phyloP scores from a whole-genome alignment of 495 filamentous ascomycete genomes.

The Chlorociboria aeruginascens region DNA sequence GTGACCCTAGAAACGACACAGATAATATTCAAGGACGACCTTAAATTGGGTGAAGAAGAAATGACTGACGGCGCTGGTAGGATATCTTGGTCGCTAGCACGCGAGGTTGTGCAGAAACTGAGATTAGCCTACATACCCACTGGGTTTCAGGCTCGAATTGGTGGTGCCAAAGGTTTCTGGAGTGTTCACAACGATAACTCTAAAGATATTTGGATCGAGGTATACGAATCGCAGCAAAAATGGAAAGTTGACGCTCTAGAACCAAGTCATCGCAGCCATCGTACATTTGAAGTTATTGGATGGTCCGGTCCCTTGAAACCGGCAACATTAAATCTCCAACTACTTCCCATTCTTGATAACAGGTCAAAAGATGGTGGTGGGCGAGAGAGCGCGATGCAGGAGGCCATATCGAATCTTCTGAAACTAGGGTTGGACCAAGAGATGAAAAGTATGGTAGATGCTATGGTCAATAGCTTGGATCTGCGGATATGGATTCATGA shows the following conservation, averaged over 20 bases:
- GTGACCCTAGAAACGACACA: conserved; percentile 31
- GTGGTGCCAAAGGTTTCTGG: conserved; percentile 85
- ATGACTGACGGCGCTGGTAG: conserved; percentile 81
- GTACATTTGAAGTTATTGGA: conserved; percentile 63
- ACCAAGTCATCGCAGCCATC: conserved; percentile 28
- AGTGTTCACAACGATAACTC: conserved; percentile 41
- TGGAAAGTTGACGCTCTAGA: conserved; percentile 32
- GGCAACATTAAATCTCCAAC: conserved; percentile 61
- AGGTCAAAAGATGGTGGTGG: conserved; percentile 37
- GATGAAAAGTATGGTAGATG: conserved; percentile 45
- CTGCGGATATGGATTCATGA: conserved; percentile 47
- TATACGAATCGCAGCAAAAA: conserved; percentile 70
- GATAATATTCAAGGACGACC: conserved; percentile 26
- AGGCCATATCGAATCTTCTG: conserved; percentile 46
- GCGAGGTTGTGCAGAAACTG: conserved; percentile 43
- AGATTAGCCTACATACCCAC: conserved; percentile 52
- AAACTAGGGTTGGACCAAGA: conserved; percentile 44
- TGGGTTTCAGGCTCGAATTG: conserved; percentile 71
- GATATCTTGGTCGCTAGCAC: conserved; percentile 54
- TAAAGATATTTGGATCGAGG: conserved; percentile 53
- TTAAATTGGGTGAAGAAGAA: conserved; percentile 23
- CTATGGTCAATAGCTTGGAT: conserved; percentile 35
- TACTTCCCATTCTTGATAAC: conserved; percentile 65
- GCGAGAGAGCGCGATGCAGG: conserved; percentile 26
- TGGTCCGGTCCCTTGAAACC: conserved; percentile 49